Base-by-base conservation (phyloP, 2,329 filamentous ascomycete species). In the Colletotrichum acutatum region DNA sequence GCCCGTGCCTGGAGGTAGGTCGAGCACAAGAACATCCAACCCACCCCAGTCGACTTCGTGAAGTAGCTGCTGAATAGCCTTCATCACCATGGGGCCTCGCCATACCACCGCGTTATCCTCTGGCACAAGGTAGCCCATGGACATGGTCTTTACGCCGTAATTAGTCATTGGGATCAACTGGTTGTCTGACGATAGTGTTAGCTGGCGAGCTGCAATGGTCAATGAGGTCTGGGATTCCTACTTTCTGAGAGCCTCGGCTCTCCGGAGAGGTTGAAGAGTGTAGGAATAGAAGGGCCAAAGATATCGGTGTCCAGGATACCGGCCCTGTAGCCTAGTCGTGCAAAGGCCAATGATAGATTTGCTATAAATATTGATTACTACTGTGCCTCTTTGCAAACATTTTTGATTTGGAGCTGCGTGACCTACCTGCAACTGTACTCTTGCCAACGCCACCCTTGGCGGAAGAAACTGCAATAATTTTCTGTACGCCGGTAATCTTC, bases 401-500 rank as follows among this genome's bases (percentile, higher is more conserved):
- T 12, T 16, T 30, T 16, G 24, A 22, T 74, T 58, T 74, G 12
- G 30, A 11, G 11, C 30, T 7, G 5, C 5, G 34, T 71, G 68
- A 12, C 83, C 65, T 78, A 94, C 94, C 93, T 72, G 96, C 92
- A 57, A 98, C 91, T 8, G 97, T 99, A 77, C 95, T 98, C 81
- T 99, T 99, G 1, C 97, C 97, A 0, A 99, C 97, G n/a, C 97
- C 97, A 2, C 97, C 97, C 80, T 99, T 99, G 16, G 97, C 97
- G 1, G 95, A 98, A 4, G 95, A 98, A 16, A 99, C 94, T n/a
- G 95, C 95, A 72, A 99, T 90, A n/a, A 98, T 91, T 81, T 97
- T 98, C 76, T 91, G 90, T 28, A 99, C 96, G 80, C 95, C 91
- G 30, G 90, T 89, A 77, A 99, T 97, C 77, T 90, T 91, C 76